Conservation (phyloP, 192 early-diverging fungal species). For the Podila minutissima region DNA sequence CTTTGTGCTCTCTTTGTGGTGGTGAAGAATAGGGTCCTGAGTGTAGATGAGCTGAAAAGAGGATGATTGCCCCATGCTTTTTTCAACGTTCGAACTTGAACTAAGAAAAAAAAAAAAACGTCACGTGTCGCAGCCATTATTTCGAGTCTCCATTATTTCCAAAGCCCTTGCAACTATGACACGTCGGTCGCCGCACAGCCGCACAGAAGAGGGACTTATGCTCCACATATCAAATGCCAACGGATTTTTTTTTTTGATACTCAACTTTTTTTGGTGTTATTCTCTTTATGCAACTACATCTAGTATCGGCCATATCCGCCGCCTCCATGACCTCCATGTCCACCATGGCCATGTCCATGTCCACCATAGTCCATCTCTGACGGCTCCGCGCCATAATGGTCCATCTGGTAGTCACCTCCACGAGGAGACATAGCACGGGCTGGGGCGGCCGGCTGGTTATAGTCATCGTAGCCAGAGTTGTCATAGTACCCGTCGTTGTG, state of each 20-base stretch:
- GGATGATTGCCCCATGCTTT: no score
- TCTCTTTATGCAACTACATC: no score
- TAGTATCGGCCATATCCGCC: slow-evolving; percentile 7
- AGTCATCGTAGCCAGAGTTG: slow-evolving; percentile 37
- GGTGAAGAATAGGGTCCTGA: not conserved
- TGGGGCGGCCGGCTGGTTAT: slow-evolving; percentile 12
- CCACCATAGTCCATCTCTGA: slow-evolving; percentile 44
- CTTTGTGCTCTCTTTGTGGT: not conserved
- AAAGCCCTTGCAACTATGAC: no score
- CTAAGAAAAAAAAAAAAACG: no score
- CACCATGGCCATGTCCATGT: slow-evolving; percentile 3
- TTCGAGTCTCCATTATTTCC: no score
- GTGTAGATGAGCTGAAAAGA: not conserved
- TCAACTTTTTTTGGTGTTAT: not conserved
- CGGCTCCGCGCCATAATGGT: slow-evolving; percentile 30
- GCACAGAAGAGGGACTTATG: no score
- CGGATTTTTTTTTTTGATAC: not conserved
- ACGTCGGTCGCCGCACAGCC: no score
- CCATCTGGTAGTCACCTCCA: slow-evolving; percentile 18
- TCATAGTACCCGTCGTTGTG: slow-evolving; percentile 27
- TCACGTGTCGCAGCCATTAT: no score
- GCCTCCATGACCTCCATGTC: slow-evolving; percentile 7
- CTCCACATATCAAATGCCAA: no score
- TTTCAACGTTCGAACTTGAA: no score
- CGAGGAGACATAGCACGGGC: slow-evolving; percentile 21